These are phyloP conservation scores for Cystobasidium slooffiae DNA, from an alignment of 1,284 basidiomycete species.

Conservation along the genomic window DNA sequence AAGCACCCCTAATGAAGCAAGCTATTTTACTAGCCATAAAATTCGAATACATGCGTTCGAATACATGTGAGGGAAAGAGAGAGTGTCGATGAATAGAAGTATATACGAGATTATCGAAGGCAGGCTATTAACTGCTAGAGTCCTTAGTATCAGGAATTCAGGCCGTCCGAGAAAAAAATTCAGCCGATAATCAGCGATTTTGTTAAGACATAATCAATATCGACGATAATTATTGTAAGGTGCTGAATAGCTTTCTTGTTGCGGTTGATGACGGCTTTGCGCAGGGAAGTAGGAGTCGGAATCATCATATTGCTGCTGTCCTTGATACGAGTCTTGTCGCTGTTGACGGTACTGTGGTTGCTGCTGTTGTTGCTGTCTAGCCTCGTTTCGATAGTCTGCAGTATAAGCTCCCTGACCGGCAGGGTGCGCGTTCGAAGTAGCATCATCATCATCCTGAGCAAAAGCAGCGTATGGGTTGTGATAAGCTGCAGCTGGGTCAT, in stretches of 20 bases:
- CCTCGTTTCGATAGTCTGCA: too few species aligned
- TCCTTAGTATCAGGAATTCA: not conserved
- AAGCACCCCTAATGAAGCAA: too few species aligned
- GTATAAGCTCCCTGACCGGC: not conserved
- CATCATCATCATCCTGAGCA: slow-evolving; percentile 13
- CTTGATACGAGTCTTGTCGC: slow-evolving; percentile 2
- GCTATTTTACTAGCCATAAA: too few species aligned
- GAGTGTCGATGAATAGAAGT: too few species aligned
- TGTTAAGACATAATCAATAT: not conserved
- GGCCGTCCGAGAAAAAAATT: too few species aligned
- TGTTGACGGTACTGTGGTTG: slow-evolving; percentile 15
- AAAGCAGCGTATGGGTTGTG: slow-evolving; percentile 21
- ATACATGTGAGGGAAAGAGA: too few species aligned
- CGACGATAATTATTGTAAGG: slow-evolving; percentile 6
- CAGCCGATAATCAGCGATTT: too few species aligned
- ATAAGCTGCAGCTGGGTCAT: not conserved
- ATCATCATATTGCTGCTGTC: slow-evolving; percentile 19
- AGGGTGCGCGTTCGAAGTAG: not conserved
- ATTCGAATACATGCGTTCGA: too few species aligned
- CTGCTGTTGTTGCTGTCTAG: not conserved
- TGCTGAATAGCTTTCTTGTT: slow-evolving; percentile 4
- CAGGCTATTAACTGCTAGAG: not conserved
- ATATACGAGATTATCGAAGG: not conserved
- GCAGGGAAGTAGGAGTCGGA: not conserved
- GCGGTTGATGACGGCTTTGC: not conserved